Evolutionary conservation across 2,329 filamentous ascomycete species (phyloP), one percentile per base, ranked within the genome.

Genomic region (Cercospora nicotianae): DNA sequence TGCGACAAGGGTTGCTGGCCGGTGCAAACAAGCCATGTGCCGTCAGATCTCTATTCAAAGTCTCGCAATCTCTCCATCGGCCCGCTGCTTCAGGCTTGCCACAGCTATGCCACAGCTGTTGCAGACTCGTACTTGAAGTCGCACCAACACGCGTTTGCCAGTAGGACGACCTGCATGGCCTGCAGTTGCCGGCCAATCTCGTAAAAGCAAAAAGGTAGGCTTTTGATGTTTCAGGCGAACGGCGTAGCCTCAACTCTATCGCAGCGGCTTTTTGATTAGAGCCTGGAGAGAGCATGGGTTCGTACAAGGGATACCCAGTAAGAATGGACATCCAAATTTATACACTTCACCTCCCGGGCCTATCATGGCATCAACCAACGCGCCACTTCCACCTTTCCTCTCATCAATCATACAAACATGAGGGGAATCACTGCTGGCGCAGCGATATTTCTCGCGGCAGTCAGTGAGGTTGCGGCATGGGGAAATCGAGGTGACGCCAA

Each of bases 391-490:
- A 9, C 58, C 13, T 20, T 55, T 26, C 23, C 42, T 51, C 39
- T 26, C 39, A 31, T 55, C 28, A 9, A 39, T n/a, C 16, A 16
- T 26, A 28, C 31, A 18, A 61, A 39, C 18, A 65, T 65, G 64
- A 65, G 64, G 42, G 42, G 30, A 36, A 7, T 61, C 6, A n/a
- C 48, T 60, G 57, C 42, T 28, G 10, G 42, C 13, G 57, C 45
- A 20, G 57, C 48, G 9, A 62, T 61, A 20, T 30, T 65, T 57
- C 67, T 62, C 60, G 60, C 45, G 31, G 31, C 31, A 16, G 59
- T 57, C 18, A 59, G 59, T 48, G 48, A 61, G 13, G 60, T 65
- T 7, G 63, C 63, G 5, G 70, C 70, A 13, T 72, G 70, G 70
- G 67, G 64, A n/a, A 60, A 60, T 39, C 48, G 67, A 65, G 51